These are phyloP conservation scores for Cystobasidiopsis lactophilus DNA, from an alignment of 768 basidiomycete species.

Conservation along the genomic window DNA sequence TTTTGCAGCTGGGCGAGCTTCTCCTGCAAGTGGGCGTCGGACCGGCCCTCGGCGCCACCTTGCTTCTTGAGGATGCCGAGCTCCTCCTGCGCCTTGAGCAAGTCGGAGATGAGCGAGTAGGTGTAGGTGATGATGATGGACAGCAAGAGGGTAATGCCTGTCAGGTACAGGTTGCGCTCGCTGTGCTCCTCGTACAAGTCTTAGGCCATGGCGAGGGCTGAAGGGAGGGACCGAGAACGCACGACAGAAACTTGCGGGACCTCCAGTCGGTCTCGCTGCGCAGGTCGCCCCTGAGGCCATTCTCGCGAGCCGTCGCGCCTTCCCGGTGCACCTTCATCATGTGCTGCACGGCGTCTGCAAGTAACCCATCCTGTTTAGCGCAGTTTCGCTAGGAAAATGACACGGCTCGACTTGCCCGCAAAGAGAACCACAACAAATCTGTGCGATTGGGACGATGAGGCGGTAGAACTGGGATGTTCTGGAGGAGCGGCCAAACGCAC, in stretches of 20 bases:
- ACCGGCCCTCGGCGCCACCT: background rate
- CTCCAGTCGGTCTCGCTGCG: conserved; percentile 71
- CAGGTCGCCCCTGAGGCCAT: conserved; percentile 29
- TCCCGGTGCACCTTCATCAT: conserved; percentile 10
- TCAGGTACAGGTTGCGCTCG: conserved; percentile 77
- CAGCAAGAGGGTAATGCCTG: conserved; percentile 66
- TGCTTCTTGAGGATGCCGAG: background rate
- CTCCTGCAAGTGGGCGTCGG: background rate
- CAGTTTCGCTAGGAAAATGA: background rate
- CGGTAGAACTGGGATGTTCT: background rate
- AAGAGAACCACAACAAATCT: conserved; percentile 11
- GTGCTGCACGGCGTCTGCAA: conserved; percentile 10
- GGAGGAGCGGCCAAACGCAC: background rate
- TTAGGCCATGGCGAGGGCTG: background rate
- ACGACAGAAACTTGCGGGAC: conserved; percentile 77
- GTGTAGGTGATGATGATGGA: conserved; percentile 77
- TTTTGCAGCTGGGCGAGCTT: conserved; percentile 6
- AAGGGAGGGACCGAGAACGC: conserved; percentile 21
- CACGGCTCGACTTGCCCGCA: conserved; percentile 2
- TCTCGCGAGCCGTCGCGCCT: conserved; percentile 5
- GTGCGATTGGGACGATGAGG: background rate
- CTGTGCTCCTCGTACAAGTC: conserved; percentile 23
- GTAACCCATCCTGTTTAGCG: background rate
- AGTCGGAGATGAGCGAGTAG: conserved; percentile 76
- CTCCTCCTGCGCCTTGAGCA: conserved; percentile 35